A percentile compares a stretch with the other conserved stretches of the same genome.
These are phyloP conservation scores for Colletotrichum incanum DNA, from an alignment of 2,329 filamentous ascomycete species.

Conservation along the genomic window DNA sequence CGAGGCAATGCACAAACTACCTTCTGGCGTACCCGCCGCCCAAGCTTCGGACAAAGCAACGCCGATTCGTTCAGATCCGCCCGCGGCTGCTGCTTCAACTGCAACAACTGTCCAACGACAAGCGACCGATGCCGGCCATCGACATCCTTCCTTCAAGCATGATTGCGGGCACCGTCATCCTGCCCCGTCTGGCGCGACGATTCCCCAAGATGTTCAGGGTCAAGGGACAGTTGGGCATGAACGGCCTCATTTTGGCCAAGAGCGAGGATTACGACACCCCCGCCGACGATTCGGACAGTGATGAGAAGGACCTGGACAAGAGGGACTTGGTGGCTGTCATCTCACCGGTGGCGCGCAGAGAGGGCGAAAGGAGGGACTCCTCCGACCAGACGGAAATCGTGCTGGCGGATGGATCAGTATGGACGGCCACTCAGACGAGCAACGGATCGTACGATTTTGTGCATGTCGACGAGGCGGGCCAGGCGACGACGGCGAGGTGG, in stretches of 20 bases:
- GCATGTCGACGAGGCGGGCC: slow-evolving; percentile 70
- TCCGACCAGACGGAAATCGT: slow-evolving; percentile 76
- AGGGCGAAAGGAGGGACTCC: slow-evolving; percentile 60
- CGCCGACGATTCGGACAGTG: slow-evolving; percentile 63
- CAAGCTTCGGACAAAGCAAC: slow-evolving; percentile 71
- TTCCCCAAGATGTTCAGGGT: slow-evolving; percentile 76
- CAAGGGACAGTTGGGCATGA: slow-evolving; percentile 75
- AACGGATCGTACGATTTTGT: slow-evolving; percentile 78
- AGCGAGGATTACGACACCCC: slow-evolving; percentile 74
- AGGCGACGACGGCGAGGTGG: slow-evolving; percentile 77
- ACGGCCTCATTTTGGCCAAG: slow-evolving; percentile 80
- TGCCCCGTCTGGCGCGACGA: slow-evolving; percentile 71
- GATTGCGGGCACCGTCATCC: slow-evolving; percentile 69
- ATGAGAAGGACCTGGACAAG: slow-evolving; percentile 66
- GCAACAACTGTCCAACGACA: slow-evolving; percentile 74
- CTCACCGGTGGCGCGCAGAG: slow-evolving; percentile 63
- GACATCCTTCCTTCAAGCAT: slow-evolving; percentile 82
- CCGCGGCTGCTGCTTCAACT: slow-evolving; percentile 81
- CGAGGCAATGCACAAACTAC: slow-evolving; percentile 74
- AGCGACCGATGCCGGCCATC: slow-evolving; percentile 77
- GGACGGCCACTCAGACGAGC: slow-evolving; percentile 67
- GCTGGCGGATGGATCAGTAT: slow-evolving; percentile 74
- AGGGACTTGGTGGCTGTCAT: slow-evolving; percentile 77
- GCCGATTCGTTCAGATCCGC: slow-evolving; percentile 77
- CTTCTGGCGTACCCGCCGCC: slow-evolving; percentile 79